Evolutionary conservation across 176 grass and related monocot species (phyloP), one percentile per base, ranked within the genome.

Genomic region (Oryza longistaminata): DNA sequence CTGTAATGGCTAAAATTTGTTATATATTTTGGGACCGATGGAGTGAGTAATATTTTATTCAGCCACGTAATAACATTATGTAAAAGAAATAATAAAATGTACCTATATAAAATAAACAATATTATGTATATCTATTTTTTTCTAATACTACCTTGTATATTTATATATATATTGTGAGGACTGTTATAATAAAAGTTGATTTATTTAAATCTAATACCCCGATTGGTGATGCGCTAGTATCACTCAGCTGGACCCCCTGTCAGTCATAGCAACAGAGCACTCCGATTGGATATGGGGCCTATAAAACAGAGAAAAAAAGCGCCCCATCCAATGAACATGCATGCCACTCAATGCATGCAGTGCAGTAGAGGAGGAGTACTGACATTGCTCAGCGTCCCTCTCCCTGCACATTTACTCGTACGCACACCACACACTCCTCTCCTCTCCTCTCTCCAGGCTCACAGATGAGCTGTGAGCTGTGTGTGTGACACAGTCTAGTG

Each of bases 321-420:
- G 64, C 8, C 50, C 9, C 27, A 71, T 43, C 31, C 40, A 17
- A 60, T 77, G 77, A 75, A 66, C 73, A 77, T 67, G 73, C 73
- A 77, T 60, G 66, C 25, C 73, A 90, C 73, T 90, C 44, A 48
- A 45, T 82, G 73, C 78, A 46, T 53, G 82, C 81, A 58, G 44
- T 11, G 34, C 34, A 4, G 34, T 35, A 48, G 86, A 50, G 39
- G 86, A 50, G 39, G 66, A 25, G 29, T 66, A 33, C 87, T 68
- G 81, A 82, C 75, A 70, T 45, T 78, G 73, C 87, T 71, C 88
- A 76, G 46, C 10, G 46, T 49, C 46, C 10, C 46, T 49, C 64
- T n/a, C 50, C 33, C 82, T 76, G 75, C 87, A 71, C 83, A 86
- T 90, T 90, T 90, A 85, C 83, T 85, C 65, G 71, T 68, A 64